phyloP scores from a whole-genome alignment of 106 monocot species.

The Xerophyta viscosa region DNA sequence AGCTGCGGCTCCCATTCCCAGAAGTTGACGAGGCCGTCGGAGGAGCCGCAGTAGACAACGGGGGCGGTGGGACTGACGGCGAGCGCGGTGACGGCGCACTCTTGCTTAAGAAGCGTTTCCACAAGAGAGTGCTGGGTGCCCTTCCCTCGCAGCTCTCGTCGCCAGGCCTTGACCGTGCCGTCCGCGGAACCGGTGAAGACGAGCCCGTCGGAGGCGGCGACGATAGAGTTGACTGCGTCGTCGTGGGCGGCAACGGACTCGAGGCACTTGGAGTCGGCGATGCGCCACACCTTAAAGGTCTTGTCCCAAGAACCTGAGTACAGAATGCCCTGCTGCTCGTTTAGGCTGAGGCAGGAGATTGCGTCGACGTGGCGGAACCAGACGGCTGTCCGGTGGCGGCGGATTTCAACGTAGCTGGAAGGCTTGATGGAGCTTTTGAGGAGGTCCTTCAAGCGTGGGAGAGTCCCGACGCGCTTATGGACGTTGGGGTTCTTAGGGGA shows the following conservation, averaged over 20 bases:
- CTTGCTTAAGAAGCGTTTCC: constrained; percentile 32
- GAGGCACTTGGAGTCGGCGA: constrained; percentile 43
- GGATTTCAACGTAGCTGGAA: constrained; percentile 47
- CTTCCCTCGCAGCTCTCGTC: constrained; percentile 17
- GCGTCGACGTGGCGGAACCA: constrained; percentile 54
- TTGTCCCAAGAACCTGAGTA: constrained; percentile 76
- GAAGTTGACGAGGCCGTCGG: constrained; percentile 46
- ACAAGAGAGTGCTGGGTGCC: constrained; percentile 21
- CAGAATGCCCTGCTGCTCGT: constrained; percentile 27
- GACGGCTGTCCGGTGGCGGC: constrained; percentile 16
- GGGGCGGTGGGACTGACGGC: constrained; percentile 20
- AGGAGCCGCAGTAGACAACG: constrained; percentile 52
- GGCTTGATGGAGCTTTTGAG: constrained; percentile 41
- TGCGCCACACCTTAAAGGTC: constrained; percentile 50
- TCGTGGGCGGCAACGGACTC: too few species aligned
- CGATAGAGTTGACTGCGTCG: constrained; percentile 39
- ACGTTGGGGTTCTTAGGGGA: constrained; percentile 16
- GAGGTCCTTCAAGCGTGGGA: constrained; percentile 36
- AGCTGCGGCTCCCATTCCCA: constrained; percentile 15
- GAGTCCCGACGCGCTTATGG: constrained; percentile 22
- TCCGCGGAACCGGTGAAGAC: constrained; percentile 71
- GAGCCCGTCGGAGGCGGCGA: constrained; percentile 15
- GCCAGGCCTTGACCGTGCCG: constrained; percentile 65
- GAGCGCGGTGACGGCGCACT: constrained; percentile 53
- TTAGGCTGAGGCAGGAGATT: constrained; percentile 38